phyloP scores from a whole-genome alignment of 106 monocot species.

The Dendrobium huoshanense region DNA sequence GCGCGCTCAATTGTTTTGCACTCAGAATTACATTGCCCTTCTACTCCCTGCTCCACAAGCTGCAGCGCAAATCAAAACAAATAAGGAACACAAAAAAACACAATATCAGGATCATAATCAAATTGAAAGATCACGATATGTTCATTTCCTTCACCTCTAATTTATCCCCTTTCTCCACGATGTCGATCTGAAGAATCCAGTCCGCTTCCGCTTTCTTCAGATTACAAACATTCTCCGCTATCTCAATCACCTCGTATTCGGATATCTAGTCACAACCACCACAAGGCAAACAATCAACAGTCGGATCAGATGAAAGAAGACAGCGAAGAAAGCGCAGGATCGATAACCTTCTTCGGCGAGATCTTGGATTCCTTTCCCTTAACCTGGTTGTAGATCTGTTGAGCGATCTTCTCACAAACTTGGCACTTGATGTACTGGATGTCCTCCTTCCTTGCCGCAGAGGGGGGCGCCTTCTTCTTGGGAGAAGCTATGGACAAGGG shows the following conservation, averaged over 20 bases:
- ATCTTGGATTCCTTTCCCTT: conserved; percentile 51
- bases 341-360: conserved; percentile 57
- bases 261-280: conserved; percentile 45
- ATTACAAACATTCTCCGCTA: conserved; percentile 94
- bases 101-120: neutral
- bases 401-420: conserved; percentile 83
- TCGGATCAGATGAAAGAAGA: neutral
- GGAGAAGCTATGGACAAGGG: conserved; percentile 18
- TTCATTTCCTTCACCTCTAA: conserved; percentile 54
- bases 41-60: conserved; percentile 88
- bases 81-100: neutral
- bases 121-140: neutral
- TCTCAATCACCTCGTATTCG: conserved; percentile 91
- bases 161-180: conserved; percentile 81
- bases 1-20: conserved; percentile 95
- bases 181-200: conserved; percentile 95
- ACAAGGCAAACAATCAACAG: neutral
- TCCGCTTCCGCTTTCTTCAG: conserved; percentile 97
- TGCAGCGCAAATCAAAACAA: conserved; percentile 23
- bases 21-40: conserved; percentile 89
- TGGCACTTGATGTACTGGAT: conserved; percentile 87
- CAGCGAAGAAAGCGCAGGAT: neutral
- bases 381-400: conserved; percentile 70
- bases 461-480: conserved; percentile 31
- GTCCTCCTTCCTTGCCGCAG: conserved; percentile 67